Conservation (phyloP, 202 grass and related monocot species). For the Eragrostis tef region DNA sequence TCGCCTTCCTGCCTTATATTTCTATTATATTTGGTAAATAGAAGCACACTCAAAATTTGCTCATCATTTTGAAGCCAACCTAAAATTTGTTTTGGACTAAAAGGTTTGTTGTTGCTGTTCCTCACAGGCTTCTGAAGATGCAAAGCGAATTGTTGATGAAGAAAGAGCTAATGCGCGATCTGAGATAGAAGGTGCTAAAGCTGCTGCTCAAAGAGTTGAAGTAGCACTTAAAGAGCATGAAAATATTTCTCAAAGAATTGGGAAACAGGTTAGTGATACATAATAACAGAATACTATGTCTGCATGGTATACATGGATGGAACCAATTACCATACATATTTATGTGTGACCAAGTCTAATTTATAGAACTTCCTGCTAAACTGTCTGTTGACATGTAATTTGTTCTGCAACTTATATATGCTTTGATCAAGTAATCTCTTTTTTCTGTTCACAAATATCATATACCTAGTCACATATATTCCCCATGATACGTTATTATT, state of each 20-base stretch:
- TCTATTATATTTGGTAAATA: background rate
- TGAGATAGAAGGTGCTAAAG: constrained; percentile 85
- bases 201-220: constrained; percentile 68
- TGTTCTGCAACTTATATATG: background rate
- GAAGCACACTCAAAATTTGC: constrained; percentile 26
- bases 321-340: background rate
- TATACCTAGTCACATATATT: background rate
- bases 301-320: constrained; percentile 25
- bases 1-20: background rate
- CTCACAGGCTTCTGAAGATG: constrained; percentile 83
- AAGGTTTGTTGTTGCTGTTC: constrained; percentile 36
- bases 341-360: background rate
- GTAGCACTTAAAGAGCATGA: constrained; percentile 74
- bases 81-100: background rate
- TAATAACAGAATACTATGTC: background rate
- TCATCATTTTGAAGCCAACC: constrained; percentile 5
- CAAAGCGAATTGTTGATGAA: constrained; percentile 78
- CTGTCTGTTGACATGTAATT: background rate
- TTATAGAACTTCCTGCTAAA: background rate
- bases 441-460: constrained; percentile 9
- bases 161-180: constrained; percentile 72
- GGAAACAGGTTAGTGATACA: constrained; percentile 60
- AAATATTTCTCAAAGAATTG: constrained; percentile 44
- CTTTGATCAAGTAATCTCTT: background rate
- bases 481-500: background rate